Conservation (phyloP, 2,329 filamentous ascomycete genomes). For the Alternaria sp. region DNA sequence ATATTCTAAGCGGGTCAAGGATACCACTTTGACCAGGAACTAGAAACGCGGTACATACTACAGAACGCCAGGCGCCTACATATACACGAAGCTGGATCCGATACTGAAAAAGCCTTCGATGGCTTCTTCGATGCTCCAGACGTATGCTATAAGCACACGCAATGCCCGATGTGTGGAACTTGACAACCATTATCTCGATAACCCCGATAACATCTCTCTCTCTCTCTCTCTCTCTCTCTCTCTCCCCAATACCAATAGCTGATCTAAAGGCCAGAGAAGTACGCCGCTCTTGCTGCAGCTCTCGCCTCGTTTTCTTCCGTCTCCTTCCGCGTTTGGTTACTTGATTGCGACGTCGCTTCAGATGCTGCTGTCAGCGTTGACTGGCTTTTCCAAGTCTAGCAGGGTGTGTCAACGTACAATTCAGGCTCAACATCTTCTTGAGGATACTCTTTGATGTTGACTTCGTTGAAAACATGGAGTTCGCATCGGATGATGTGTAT, state of each 20-base stretch:
- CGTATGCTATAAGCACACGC: neutral
- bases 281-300: slow-evolving; percentile 21
- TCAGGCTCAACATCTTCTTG: slow-evolving; percentile 18
- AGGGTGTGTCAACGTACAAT: slow-evolving; percentile 13
- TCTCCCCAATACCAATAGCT: too few relatives aligned
- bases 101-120: neutral
- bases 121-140: neutral
- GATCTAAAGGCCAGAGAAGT: slow-evolving; percentile 10
- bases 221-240: neutral
- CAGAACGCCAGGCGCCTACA: neutral
- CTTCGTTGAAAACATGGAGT: slow-evolving; percentile 17
- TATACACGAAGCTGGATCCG: neutral
- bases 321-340: slow-evolving; percentile 5
- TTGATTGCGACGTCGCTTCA: neutral
- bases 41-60: neutral
- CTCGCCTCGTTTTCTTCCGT: slow-evolving; percentile 10
- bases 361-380: neutral
- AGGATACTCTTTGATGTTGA: slow-evolving; percentile 28
- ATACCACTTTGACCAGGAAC: neutral
- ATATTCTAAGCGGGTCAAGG: slow-evolving; percentile 15
- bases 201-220: neutral
- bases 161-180: neutral
- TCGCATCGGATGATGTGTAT: slow-evolving; percentile 18
- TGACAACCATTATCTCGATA: neutral
- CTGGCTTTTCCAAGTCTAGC: neutral